Base-by-base conservation (phyloP, 208 protist species). In the Trypanosoma platydactyli region DNA sequence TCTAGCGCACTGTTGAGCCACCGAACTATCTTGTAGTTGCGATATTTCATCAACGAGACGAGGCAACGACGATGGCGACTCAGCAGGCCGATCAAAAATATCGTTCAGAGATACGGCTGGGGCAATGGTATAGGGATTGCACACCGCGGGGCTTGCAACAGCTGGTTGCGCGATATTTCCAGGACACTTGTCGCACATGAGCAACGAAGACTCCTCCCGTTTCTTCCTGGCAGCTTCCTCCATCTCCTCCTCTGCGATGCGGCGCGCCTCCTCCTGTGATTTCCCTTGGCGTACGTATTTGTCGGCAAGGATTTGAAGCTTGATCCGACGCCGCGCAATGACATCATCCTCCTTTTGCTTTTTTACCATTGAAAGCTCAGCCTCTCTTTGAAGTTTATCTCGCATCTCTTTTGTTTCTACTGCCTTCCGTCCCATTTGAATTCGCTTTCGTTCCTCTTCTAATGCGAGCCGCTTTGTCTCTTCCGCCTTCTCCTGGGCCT, bases 241-340 rank as follows among this genome's bases (percentile, higher is more conserved):
- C 9, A 81, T 70, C 57, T 92, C 81, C n/a, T 51, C 63, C 41
- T 62, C 62, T 0, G 89, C 89, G 7, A 58, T 42, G 35, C 49
- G 60, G 30, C 54, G 41, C 27, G 89, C 89, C 38, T 95, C 83
- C 20, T 84, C 86, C 27, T 54, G 69, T 0, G 63, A 55, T 24
- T 78, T 70, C 1, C 89, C 86, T 48, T 83, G 64, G 13, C 89
- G 86, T 51, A 73, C 75, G 27, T 85, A 80, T n/a, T 79, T 79
- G 70, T 95, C 89, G 1, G 77, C 76, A 0, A 76, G 52, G n/a
- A 95, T 76, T 52, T 92, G 80, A 2, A 93, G 68, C 45, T 84
- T 80, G 11, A 95, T 68, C 30, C 78, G 71, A 6, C 81, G 73
- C 29, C 76, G 62, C 1, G 86, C 89, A 45, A 73, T 71, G 20